Conservation (phyloP, 495 filamentous ascomycete genomes). For the Xylaria flabelliformis region DNA sequence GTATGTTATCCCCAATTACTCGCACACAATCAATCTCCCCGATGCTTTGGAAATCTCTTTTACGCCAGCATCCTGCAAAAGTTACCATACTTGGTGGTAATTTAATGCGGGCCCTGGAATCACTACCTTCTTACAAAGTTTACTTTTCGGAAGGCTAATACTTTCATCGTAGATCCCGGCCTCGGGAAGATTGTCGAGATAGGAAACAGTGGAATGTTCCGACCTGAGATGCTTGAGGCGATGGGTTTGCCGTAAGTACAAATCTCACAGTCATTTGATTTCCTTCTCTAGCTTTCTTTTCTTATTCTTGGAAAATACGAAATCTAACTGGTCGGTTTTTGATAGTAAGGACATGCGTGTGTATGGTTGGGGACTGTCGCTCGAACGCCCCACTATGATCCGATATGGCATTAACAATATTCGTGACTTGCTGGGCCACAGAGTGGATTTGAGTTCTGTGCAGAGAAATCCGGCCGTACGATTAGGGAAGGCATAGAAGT, state of each 20-base stretch:
- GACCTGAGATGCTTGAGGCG: conserved; percentile 91
- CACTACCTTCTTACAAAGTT: not conserved
- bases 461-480: conserved; percentile 81
- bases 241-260: conserved; percentile 43
- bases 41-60: not conserved
- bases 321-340: not conserved
- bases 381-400: conserved; percentile 98
- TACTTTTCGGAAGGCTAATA: not conserved
- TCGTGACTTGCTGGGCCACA: conserved; percentile 83
- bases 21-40: not conserved
- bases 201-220: conserved; percentile 97
- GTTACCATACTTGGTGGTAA: not conserved
- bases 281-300: not conserved
- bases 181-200: conserved; percentile 94
- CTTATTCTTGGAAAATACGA: not conserved
- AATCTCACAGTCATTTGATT: not conserved
- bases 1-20: not conserved
- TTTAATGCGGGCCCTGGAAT: not conserved
- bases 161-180: conserved; percentile 62
- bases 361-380: conserved; percentile 87
- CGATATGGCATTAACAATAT: conserved; percentile 88
- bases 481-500: conserved; percentile 71
- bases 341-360: conserved; percentile 69
- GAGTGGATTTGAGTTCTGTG: conserved; percentile 81
- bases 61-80: not conserved